A percentile compares a stretch with the other conserved stretches of the same genome.
phyloP scores from a whole-genome alignment of 257 asterid genomes.

The Ilex asprella region DNA sequence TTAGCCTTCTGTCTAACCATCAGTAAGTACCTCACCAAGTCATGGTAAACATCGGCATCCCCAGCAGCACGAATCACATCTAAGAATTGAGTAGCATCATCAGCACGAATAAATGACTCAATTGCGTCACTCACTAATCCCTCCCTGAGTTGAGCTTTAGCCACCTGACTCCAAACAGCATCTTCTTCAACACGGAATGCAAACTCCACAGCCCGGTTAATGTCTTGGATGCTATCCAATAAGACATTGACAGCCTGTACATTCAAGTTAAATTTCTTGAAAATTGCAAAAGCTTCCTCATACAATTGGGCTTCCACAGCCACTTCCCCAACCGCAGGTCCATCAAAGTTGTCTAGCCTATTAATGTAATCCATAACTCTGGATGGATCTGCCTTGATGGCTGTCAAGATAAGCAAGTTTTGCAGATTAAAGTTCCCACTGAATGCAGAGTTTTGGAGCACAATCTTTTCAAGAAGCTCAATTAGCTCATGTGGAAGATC shows the following conservation, averaged over 20 bases:
- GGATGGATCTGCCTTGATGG: constrained; percentile 92
- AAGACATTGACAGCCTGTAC: constrained; percentile 97
- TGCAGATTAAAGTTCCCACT: constrained; percentile 98
- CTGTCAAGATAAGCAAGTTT: constrained; percentile 87
- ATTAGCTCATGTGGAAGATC: constrained; percentile 98
- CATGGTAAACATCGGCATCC: constrained; percentile 86
- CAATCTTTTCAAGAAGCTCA: constrained; percentile 98
- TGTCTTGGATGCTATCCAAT: constrained; percentile 80
- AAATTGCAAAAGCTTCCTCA: constrained; percentile 95
- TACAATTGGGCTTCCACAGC: constrained; percentile 91
- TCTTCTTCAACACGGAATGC: constrained; percentile 99
- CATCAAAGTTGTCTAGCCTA: constrained; percentile 97
- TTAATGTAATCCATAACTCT: constrained; percentile 98
- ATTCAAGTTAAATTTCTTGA: constrained; percentile 95
- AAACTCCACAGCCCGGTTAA: constrained; percentile 94
- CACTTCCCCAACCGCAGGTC: constrained; percentile 99
- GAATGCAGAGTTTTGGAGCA: constrained; percentile 94
- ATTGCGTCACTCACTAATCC: constrained; percentile 98
- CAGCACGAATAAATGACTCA: constrained; percentile 96
- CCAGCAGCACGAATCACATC: constrained; percentile 89
- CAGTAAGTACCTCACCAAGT: constrained; percentile 87
- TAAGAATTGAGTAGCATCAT: constrained; percentile 78
- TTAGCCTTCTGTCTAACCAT: constrained; percentile 96
- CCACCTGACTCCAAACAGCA: constrained; percentile 99
- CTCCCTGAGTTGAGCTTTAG: constrained; percentile 93